Conservation (phyloP, 495 filamentous ascomycete species). For the Beverwykella pulmonaria region DNA sequence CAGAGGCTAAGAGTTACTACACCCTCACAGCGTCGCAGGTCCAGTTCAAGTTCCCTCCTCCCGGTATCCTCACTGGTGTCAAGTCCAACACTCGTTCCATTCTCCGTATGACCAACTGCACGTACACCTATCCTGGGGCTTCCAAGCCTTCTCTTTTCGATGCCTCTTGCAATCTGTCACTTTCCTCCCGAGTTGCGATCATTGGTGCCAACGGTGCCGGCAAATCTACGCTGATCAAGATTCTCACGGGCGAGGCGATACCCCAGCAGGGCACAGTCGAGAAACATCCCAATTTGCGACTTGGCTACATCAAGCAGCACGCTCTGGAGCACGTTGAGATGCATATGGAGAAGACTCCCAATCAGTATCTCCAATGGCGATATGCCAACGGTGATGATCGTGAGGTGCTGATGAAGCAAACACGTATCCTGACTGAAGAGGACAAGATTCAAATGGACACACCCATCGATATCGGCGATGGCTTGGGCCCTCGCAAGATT, state of each 20-base stretch:
- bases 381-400: conserved; percentile 96
- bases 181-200: conserved; percentile 92
- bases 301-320: conserved; percentile 99
- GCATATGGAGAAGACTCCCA: conserved; percentile 98
- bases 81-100: conserved; percentile 93
- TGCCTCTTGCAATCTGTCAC: conserved; percentile 79
- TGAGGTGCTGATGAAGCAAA: conserved; percentile 97
- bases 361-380: conserved; percentile 98
- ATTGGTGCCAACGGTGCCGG: conserved; percentile 97
- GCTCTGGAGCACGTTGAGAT: conserved; percentile 98
- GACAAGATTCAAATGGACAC: conserved; percentile 92
- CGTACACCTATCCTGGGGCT: conserved; percentile 86
- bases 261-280: conserved; percentile 87
- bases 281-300: conserved; percentile 98
- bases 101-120: conserved; percentile 88
- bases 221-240: conserved; percentile 97
- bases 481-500: conserved; percentile 73
- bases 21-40: conserved; percentile 87
- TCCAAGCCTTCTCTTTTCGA: conserved; percentile 84
- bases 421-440: conserved; percentile 79
- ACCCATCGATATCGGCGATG: conserved; percentile 78
- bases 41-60: conserved; percentile 97
- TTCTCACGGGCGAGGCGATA: conserved; percentile 93
- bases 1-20: conserved; percentile 99
- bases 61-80: conserved; percentile 91